Percentiles rank a stretch among this genome's conserved stretches.
Evolutionary conservation across 2,329 filamentous ascomycete genomes (phyloP).

Genomic region (Hypoxylon rubiginosum): DNA sequence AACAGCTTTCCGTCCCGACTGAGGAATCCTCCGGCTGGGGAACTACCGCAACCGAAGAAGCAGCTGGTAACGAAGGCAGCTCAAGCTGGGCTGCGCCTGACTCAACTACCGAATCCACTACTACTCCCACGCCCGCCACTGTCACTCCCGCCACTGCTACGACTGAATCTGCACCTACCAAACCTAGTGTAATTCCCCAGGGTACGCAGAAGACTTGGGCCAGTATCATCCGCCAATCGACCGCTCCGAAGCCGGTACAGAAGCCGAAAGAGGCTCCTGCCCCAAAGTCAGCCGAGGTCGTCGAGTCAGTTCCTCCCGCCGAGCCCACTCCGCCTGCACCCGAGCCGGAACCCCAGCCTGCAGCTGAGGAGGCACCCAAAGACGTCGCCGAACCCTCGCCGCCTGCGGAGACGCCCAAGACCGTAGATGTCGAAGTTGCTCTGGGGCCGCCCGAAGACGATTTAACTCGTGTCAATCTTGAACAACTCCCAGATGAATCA

Average conservation of each 20-base stretch:
- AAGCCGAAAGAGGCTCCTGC: slow-evolving; percentile 65
- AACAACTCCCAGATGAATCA: slow-evolving; percentile 87
- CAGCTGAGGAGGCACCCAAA: slow-evolving; percentile 54
- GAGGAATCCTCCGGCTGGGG: slow-evolving; percentile 77
- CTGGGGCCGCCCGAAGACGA: slow-evolving; percentile 82
- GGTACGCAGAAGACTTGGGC: slow-evolving; percentile 75
- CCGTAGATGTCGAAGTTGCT: slow-evolving; percentile 65
- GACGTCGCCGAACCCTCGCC: slow-evolving; percentile 48
- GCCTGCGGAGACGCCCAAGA: slow-evolving; percentile 54
- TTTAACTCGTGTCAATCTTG: slow-evolving; percentile 91
- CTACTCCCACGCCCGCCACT: slow-evolving; percentile 55
- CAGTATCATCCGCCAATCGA: slow-evolving; percentile 77
- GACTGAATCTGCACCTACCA: slow-evolving; percentile 46
- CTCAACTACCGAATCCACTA: slow-evolving; percentile 50
- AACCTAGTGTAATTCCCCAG: slow-evolving; percentile 54
- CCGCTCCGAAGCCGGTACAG: slow-evolving; percentile 69
- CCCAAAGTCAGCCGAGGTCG: slow-evolving; percentile 61
- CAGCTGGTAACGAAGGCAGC: slow-evolving; percentile 56
- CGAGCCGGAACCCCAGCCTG: slow-evolving; percentile 58
- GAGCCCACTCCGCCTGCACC: slow-evolving; percentile 53
- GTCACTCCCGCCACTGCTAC: slow-evolving; percentile 56
- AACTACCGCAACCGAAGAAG: slow-evolving; percentile 58
- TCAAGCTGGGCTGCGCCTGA: slow-evolving; percentile 54
- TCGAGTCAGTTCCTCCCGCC: slow-evolving; percentile 61
- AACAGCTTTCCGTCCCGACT: slow-evolving; percentile 74